Evolutionary conservation across 192 early-diverging fungal genomes (phyloP).

Genomic region (Globomyces pollinis-pini): DNA sequence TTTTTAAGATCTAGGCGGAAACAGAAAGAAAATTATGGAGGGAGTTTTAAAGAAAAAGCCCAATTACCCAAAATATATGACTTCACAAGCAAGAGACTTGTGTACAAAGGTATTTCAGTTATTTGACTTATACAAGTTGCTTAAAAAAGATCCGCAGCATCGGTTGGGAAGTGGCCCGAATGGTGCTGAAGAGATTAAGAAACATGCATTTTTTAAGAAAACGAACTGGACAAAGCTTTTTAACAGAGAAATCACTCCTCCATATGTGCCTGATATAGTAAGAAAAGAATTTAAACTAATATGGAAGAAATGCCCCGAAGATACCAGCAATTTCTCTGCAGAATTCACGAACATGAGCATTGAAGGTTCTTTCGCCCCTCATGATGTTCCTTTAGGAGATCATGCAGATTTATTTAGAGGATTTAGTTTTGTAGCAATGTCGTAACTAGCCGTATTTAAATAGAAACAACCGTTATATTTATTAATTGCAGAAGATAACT

Average conservation of each 20-base stretch:
- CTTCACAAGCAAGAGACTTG: slow-evolving; percentile 70
- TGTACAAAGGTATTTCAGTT: slow-evolving; percentile 34
- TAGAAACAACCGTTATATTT: no score
- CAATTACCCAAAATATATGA: slow-evolving; percentile 70
- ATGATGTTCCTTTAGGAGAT: slow-evolving; percentile 32
- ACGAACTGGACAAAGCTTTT: slow-evolving; percentile 50
- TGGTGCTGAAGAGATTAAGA: slow-evolving; percentile 49
- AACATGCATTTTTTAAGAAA: slow-evolving; percentile 59
- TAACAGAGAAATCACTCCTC: slow-evolving; percentile 19
- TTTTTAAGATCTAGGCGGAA: no score
- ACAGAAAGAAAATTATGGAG: slow-evolving; percentile 77
- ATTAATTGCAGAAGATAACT: no score
- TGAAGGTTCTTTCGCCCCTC: slow-evolving; percentile 3
- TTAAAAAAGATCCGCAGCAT: slow-evolving; percentile 52
- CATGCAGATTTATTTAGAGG: slow-evolving; percentile 24
- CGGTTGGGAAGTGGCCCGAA: slow-evolving; percentile 38
- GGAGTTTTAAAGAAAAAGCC: slow-evolving; percentile 77
- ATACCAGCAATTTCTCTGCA: slow-evolving; percentile 73
- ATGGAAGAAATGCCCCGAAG: no score
- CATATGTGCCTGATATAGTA: slow-evolving; percentile 41
- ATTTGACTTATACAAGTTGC: slow-evolving; percentile 29
- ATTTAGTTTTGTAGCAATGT: slow-evolving; percentile 37
- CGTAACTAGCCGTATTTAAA: not conserved
- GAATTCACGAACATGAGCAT: slow-evolving; percentile 61
- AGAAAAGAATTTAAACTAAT: no score